A percentile compares a stretch with the other conserved stretches of the same genome.
These are phyloP conservation scores for Fusarium sp. DNA, from an alignment of 2,329 filamentous ascomycete species.

Conservation along the genomic window DNA sequence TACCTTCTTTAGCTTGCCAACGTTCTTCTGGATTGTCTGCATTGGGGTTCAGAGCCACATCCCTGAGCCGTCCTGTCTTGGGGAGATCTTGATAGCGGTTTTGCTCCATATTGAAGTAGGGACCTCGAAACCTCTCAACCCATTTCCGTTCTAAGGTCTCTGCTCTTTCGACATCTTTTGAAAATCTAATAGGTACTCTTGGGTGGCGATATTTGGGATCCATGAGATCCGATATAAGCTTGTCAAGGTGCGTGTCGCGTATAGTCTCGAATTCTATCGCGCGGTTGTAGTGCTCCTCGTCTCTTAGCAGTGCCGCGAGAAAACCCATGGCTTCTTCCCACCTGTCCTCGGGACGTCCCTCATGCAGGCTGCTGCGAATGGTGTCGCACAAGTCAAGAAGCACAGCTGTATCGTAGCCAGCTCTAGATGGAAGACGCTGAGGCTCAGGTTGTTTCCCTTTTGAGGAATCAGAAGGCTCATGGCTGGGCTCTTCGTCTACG, in stretches of 20 bases:
- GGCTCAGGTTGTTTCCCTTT: slow-evolving; percentile 1
- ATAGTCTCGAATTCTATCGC: slow-evolving; percentile 53
- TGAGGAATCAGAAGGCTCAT: slow-evolving; percentile 13
- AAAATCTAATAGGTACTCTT: slow-evolving; percentile 45
- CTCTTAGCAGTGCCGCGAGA: slow-evolving; percentile 50
- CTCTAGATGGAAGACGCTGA: background rate
- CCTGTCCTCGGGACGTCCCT: slow-evolving; percentile 47
- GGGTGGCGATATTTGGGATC: slow-evolving; percentile 43
- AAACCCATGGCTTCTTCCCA: slow-evolving; percentile 52
- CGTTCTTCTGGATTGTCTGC: slow-evolving; percentile 45
- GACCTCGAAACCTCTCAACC: slow-evolving; percentile 55
- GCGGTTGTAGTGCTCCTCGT: slow-evolving; percentile 49
- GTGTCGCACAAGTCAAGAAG: slow-evolving; percentile 55
- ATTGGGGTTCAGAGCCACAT: slow-evolving; percentile 52
- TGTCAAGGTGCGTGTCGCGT: slow-evolving; percentile 53
- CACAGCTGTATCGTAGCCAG: slow-evolving; percentile 26
- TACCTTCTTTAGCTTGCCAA: slow-evolving; percentile 50
- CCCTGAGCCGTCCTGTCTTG: slow-evolving; percentile 51
- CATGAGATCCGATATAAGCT: slow-evolving; percentile 55
- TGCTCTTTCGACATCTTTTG: slow-evolving; percentile 49
- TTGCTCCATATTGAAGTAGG: slow-evolving; percentile 58
- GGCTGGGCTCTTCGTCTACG: slow-evolving; percentile 23
- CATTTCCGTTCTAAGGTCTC: slow-evolving; percentile 55
- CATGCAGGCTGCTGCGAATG: slow-evolving; percentile 49
- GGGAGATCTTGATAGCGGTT: slow-evolving; percentile 51